Base-by-base conservation (phyloP, 768 basidiomycete species). In the Agaricus subrufescens region DNA sequence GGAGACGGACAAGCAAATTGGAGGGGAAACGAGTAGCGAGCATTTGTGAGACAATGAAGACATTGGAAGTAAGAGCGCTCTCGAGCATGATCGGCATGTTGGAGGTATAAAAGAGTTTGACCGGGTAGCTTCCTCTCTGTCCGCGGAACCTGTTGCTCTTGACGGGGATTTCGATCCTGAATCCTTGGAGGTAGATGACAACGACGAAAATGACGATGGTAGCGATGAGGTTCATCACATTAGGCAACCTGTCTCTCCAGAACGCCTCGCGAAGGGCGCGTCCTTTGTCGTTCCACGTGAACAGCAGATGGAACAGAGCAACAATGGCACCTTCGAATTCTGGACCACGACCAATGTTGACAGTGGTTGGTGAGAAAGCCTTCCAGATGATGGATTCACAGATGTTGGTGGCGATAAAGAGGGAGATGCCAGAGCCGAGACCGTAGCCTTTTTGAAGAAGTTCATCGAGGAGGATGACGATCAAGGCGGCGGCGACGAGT, bases 21-120 rank as follows among this genome's bases (percentile, higher is more conserved):
- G 78, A 75, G 0, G 97, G 97, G 86, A 96, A 98, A 12, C 96
- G 83, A 37, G 78, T 80, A 39, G 88, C 86, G 58, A 98, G 82
- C 95, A 98, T 98, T 74, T 98, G 97, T 30, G 86, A 90, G 64
- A 98, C 81, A 71, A 98, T 91, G 76, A 94, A 98, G 30, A 99
- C 86, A 70, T 99, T 96, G 56, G 85, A 88, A 1, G 93, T 93
- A 55, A 98, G 76, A 12, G 95, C 95, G 12, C 84, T 86, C 75
- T 98, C 91, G 58, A 98, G 83, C 96, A 99, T 99, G 79, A 99
- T 98, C 56, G 96, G 96, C 96, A 98, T 99, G 77, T 98, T 99
- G 44, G 85, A 89, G 14, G 97, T 98, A 75, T 98, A 99, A 77
- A 99, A 98, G 38, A 98, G 84, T 76, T 98, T 98, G 77, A 99